phyloP scores from a whole-genome alignment of 345 rosid genomes.

The Camelina hispida region DNA sequence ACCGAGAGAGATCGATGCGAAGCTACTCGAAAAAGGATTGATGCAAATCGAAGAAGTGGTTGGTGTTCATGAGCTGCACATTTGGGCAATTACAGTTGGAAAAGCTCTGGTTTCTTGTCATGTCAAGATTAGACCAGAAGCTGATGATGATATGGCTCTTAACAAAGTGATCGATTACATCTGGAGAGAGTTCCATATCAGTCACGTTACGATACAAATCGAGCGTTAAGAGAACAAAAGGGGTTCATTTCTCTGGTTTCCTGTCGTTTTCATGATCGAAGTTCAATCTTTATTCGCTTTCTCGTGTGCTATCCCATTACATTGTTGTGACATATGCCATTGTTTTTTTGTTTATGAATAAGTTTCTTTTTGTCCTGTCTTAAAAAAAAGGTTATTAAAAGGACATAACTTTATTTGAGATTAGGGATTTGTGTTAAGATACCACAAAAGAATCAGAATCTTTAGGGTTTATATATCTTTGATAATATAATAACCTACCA shows the following conservation, averaged over 20 bases:
- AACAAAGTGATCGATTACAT: slow-evolving; percentile 64
- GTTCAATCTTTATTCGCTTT: slow-evolving; percentile 27
- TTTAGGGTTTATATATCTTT: slow-evolving; percentile 30
- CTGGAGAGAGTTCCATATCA: slow-evolving; percentile 60
- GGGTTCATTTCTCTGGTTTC: slow-evolving; percentile 8
- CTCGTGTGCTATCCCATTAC: slow-evolving; percentile 20
- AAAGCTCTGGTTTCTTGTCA: slow-evolving; percentile 37
- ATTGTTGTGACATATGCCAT: slow-evolving; percentile 26
- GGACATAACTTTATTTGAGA: slow-evolving; percentile 35
- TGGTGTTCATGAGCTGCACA: slow-evolving; percentile 48
- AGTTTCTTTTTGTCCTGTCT: slow-evolving; percentile 9
- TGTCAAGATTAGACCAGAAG: slow-evolving; percentile 52
- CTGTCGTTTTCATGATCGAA: slow-evolving; percentile 37
- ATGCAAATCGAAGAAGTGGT: slow-evolving; percentile 62
- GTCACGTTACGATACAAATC: slow-evolving; percentile 75
- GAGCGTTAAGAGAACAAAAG: slow-evolving; percentile 51
- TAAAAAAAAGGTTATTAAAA: slow-evolving; percentile 26
- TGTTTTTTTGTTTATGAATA: slow-evolving; percentile 26
- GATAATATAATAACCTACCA: background rate
- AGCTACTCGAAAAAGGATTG: slow-evolving; percentile 58
- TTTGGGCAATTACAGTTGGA: slow-evolving; percentile 39
- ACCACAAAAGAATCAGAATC: slow-evolving; percentile 25
- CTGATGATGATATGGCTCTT: slow-evolving; percentile 62
- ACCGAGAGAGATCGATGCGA: slow-evolving; percentile 69
- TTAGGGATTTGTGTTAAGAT: slow-evolving; percentile 26